phyloP scores from a whole-genome alignment of 768 basidiomycete genomes.

The Infundibulicybe gibba region DNA sequence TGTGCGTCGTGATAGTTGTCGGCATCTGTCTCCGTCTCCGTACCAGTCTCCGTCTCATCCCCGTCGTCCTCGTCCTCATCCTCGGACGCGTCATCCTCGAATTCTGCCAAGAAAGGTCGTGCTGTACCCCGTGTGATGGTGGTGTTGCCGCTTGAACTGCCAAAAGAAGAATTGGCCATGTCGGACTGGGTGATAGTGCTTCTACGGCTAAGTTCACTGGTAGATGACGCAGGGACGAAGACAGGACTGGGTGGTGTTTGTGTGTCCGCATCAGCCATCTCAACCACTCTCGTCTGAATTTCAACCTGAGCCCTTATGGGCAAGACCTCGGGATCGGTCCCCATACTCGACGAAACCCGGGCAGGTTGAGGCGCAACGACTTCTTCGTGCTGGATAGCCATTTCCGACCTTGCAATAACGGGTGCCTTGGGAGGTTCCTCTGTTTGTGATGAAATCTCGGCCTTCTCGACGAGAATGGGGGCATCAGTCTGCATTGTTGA shows the following conservation, averaged over 20 bases:
- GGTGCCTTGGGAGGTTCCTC: not conserved
- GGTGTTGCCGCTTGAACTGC: slow-evolving; percentile 29
- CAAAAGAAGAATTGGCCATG: slow-evolving; percentile 22
- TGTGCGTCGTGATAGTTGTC: slow-evolving; percentile 81
- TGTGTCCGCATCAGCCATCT: slow-evolving; percentile 24
- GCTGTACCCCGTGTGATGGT: slow-evolving; percentile 30
- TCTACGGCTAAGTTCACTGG: slow-evolving; percentile 24
- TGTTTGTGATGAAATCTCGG: too few species aligned
- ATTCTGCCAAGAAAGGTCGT: slow-evolving; percentile 29
- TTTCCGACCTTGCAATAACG: slow-evolving; percentile 27
- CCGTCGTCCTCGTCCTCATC: slow-evolving; percentile 33
- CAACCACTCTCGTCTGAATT: slow-evolving; percentile 30
- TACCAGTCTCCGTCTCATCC: slow-evolving; percentile 65
- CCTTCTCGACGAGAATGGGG: slow-evolving; percentile 22
- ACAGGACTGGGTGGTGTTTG: not conserved
- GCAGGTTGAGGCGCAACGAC: slow-evolving; percentile 23
- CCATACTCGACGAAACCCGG: slow-evolving; percentile 27
- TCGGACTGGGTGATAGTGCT: slow-evolving; percentile 49
- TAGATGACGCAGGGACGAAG: slow-evolving; percentile 14
- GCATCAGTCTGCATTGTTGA: slow-evolving; percentile 49
- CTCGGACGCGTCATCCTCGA: slow-evolving; percentile 14
- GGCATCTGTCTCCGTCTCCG: slow-evolving; percentile 63
- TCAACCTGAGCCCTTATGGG: slow-evolving; percentile 24
- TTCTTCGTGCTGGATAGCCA: slow-evolving; percentile 43
- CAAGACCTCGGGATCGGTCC: slow-evolving; percentile 30